These are phyloP conservation scores for Polytolypa hystricis DNA, from an alignment of 2,329 filamentous ascomycete genomes.

Conservation along the genomic window DNA sequence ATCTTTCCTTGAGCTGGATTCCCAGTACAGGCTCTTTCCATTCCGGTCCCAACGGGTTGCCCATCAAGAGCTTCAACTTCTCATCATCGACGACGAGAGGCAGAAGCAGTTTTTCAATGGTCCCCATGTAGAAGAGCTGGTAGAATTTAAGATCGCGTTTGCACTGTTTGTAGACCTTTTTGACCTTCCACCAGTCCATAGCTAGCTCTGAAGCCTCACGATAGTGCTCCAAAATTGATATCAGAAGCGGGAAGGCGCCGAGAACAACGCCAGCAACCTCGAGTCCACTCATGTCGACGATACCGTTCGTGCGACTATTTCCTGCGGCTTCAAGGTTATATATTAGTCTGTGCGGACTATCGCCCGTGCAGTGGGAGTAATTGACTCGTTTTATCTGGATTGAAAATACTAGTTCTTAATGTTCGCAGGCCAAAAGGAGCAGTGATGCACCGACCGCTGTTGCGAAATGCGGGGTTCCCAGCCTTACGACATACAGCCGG, in stretches of 20 bases:
- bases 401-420: too few relatives aligned
- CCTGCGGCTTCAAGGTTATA: too few relatives aligned
- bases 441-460: too few relatives aligned
- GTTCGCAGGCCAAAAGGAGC: too few relatives aligned
- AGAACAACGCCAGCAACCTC: conserved; percentile 1
- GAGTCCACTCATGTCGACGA: not conserved
- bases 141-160: not conserved
- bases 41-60: not conserved
- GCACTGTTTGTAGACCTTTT: not conserved
- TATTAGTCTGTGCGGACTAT: too few relatives aligned
- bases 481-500: too few relatives aligned
- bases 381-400: too few relatives aligned
- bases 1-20: not conserved
- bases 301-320: not conserved
- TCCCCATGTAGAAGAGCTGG: not conserved
- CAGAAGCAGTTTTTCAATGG: not conserved
- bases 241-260: not conserved
- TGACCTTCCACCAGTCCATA: not conserved
- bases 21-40: not conserved
- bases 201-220: not conserved
- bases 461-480: too few relatives aligned
- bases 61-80: not conserved
- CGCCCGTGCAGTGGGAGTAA: not conserved
- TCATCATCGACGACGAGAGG: not conserved
- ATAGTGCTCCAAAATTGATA: not conserved